These are phyloP conservation scores for Pseudohyphozyma bogoriensis DNA, from an alignment of 768 basidiomycete genomes.

Conservation along the genomic window DNA sequence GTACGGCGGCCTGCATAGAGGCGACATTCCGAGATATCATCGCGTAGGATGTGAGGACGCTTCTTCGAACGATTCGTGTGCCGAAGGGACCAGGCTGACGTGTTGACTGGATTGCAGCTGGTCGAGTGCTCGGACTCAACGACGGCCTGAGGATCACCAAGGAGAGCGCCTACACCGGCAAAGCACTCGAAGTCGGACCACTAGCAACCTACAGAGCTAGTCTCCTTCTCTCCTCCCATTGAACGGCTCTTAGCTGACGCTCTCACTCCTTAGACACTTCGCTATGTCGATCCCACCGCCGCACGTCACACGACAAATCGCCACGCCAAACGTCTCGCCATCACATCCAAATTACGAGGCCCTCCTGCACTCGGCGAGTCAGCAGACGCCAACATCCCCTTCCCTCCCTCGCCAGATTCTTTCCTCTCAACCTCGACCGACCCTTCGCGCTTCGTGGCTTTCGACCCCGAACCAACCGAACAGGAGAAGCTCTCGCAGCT, in stretches of 20 bases:
- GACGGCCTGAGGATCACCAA: conserved; percentile 23
- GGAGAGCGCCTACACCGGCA: conserved; percentile 12
- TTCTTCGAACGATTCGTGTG: neutral
- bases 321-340: conserved; percentile 19
- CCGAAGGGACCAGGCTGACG: neutral
- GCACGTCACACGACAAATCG: conserved; percentile 12
- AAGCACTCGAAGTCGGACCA: conserved; percentile 21
- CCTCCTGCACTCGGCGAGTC: conserved; percentile 8
- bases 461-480: conserved; percentile 2
- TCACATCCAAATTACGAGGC: conserved; percentile 7
- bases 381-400: neutral
- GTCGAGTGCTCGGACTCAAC: conserved; percentile 24
- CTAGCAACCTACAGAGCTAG: conserved; percentile 8
- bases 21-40: conserved; percentile 19
- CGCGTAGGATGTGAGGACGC: conserved; percentile 3
- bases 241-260: neutral
- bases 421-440: neutral
- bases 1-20: conserved; percentile 22
- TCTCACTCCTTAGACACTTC: conserved; percentile 9
- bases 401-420: no score
- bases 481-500: conserved; percentile 11
- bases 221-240: neutral
- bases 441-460: conserved; percentile 10
- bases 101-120: neutral
- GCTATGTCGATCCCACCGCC: conserved; percentile 23